These are phyloP conservation scores for Cladosporium phlei DNA, from an alignment of 2,329 filamentous ascomycete genomes.

Conservation along the genomic window DNA sequence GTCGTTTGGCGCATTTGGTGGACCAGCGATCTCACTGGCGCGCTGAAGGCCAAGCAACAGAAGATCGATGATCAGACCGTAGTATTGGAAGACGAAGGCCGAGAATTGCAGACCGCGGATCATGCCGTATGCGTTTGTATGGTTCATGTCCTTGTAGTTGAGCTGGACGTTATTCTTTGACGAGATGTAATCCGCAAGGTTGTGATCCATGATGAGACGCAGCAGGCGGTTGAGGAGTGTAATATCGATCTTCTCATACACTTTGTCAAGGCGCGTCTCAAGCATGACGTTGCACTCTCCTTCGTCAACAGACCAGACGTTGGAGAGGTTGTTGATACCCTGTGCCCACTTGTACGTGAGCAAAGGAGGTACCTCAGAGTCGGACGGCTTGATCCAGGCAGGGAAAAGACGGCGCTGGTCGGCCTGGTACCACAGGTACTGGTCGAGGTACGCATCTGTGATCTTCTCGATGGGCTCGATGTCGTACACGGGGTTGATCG, in stretches of 20 bases:
- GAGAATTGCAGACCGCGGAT: conserved; percentile 97
- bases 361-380: conserved; percentile 92
- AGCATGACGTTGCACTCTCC: conserved; percentile 99
- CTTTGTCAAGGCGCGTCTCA: conserved; percentile 96
- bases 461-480: conserved; percentile 99
- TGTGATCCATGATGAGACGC: conserved; percentile 97
- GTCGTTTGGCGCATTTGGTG: conserved; percentile 89
- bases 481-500: conserved; percentile 98
- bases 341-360: conserved; percentile 99
- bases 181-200: conserved; percentile 96
- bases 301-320: conserved; percentile 89
- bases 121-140: conserved; percentile 97
- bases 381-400: conserved; percentile 97
- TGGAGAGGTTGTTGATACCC: conserved; percentile 95
- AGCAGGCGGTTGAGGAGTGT: conserved; percentile 91
- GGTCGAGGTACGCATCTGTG: conserved; percentile 95
- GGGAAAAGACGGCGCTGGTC: conserved; percentile 96
- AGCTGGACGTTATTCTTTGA: conserved; percentile 99
- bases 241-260: conserved; percentile 98
- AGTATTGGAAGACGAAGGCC: conserved; percentile 98
- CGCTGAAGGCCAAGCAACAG: conserved; percentile 87
- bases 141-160: conserved; percentile 99
- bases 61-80: conserved; percentile 90
- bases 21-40: conserved; percentile 95
- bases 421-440: conserved; percentile 98